These are phyloP conservation scores for Exidia glandulosa DNA, from an alignment of 768 basidiomycete species.

Conservation along the genomic window DNA sequence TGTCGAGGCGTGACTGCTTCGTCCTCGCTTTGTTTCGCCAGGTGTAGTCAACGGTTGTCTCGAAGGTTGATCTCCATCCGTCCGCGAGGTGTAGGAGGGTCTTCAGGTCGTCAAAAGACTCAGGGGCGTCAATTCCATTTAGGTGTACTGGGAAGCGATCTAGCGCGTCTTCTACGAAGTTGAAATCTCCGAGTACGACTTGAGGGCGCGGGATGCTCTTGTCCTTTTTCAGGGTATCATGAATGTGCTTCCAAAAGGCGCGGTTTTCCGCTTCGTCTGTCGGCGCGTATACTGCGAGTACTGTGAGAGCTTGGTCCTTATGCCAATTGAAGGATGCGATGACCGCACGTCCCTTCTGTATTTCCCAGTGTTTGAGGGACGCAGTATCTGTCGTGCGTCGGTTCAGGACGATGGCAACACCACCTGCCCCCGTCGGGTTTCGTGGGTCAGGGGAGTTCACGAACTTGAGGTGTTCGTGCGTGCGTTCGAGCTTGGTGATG, in stretches of 20 bases:
- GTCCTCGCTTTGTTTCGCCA: not conserved
- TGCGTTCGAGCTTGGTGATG: too few relatives aligned
- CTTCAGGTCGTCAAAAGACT: not conserved
- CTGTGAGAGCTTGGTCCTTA: not conserved
- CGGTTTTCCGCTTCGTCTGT: not conserved
- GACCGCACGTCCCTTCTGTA: not conserved
- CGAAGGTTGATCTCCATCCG: not conserved
- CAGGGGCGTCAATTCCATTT: not conserved
- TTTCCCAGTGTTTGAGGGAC: not conserved
- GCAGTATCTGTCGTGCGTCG: not conserved
- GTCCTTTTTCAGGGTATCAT: not conserved
- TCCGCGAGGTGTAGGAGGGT: not conserved
- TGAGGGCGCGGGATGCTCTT: slow-evolving; percentile 2
- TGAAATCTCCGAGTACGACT: slow-evolving; percentile 10
- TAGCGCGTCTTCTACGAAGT: slow-evolving; percentile 11
- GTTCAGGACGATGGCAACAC: not conserved
- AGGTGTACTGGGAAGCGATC: slow-evolving; percentile 8
- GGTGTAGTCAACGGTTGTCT: not conserved
- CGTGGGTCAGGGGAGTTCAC: not conserved
- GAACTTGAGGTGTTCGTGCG: not conserved
- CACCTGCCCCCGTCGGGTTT: not conserved
- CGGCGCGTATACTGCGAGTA: not conserved
- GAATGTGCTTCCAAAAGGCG: not conserved
- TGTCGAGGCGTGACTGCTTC: not conserved
- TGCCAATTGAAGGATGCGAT: not conserved